Evolutionary conservation across 2,329 filamentous ascomycete species (phyloP).

Genomic region (Cryphonectria radicalis): DNA sequence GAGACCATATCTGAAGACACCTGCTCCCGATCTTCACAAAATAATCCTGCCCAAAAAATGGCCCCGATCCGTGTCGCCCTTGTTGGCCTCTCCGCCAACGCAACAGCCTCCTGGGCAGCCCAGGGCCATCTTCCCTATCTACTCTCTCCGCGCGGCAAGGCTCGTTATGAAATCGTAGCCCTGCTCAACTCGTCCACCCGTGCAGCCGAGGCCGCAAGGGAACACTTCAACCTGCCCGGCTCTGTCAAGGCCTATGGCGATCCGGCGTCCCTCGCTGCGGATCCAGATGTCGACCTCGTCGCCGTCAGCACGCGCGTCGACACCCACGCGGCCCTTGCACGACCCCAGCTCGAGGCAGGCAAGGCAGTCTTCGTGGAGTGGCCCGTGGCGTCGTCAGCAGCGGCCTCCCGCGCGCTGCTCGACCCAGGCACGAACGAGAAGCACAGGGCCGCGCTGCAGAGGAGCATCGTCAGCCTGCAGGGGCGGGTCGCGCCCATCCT

Average conservation of each 20-base stretch:
- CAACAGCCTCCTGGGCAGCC: constrained; percentile 25
- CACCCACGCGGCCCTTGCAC: constrained; percentile 46
- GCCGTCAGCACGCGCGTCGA: constrained; percentile 49
- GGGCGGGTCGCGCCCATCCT: constrained; percentile 45
- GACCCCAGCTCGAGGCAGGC: constrained; percentile 47
- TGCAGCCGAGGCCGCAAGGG: constrained; percentile 47
- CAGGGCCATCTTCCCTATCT: constrained; percentile 45
- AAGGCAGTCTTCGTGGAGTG: constrained; percentile 57
- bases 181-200: constrained; percentile 52
- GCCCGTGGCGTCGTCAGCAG: constrained; percentile 48
- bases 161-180: constrained; percentile 52
- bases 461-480: constrained; percentile 54
- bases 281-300: constrained; percentile 52
- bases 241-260: constrained; percentile 49
- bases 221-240: constrained; percentile 42
- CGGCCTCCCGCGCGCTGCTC: constrained; percentile 47
- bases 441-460: constrained; percentile 40
- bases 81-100: constrained; percentile 31
- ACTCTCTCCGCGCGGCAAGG: constrained; percentile 38
- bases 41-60: constrained; percentile 30
- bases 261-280: constrained; percentile 47
- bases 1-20: background rate
- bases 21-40: background rate
- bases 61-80: constrained; percentile 36
- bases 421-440: constrained; percentile 5